Evolutionary conservation across 352 stramenopile species (phyloP).

Genomic region (Thraustochytrium sp.): DNA sequence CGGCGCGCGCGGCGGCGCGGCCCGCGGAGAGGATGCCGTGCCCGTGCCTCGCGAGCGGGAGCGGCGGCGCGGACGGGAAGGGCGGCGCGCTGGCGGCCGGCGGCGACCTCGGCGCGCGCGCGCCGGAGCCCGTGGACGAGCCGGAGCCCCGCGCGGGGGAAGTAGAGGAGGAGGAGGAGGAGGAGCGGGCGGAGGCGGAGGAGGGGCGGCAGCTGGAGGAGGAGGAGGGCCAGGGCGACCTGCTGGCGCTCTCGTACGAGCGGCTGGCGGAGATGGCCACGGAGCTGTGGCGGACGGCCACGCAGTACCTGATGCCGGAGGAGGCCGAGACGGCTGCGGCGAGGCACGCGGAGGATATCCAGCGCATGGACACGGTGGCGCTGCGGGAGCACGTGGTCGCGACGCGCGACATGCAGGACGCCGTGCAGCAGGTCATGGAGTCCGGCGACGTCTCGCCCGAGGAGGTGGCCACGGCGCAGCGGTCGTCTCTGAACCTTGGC

Average conservation of each 20-base stretch:
- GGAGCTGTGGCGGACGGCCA: neutral
- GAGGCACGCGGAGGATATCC: neutral
- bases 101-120: no score
- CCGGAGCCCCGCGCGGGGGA: no score
- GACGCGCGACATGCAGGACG: neutral
- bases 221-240: neutral
- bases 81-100: no score
- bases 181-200: no score
- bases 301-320: conserved; percentile 25
- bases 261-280: neutral
- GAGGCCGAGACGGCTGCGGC: neutral
- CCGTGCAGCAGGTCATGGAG: neutral
- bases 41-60: no score
- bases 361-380: conserved; percentile 1
- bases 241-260: conserved; percentile 5
- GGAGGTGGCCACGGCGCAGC: conserved; percentile 14
- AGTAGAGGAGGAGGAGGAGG: no score
- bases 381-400: conserved; percentile 18
- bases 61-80: no score
- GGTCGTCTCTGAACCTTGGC: neutral
- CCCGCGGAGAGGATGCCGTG: no score
- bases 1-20: no score
- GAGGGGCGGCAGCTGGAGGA: no score
- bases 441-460: neutral
- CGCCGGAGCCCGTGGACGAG: no score